phyloP scores from a whole-genome alignment of 805 yeast genomes.

The Blastobotrys parvus region DNA sequence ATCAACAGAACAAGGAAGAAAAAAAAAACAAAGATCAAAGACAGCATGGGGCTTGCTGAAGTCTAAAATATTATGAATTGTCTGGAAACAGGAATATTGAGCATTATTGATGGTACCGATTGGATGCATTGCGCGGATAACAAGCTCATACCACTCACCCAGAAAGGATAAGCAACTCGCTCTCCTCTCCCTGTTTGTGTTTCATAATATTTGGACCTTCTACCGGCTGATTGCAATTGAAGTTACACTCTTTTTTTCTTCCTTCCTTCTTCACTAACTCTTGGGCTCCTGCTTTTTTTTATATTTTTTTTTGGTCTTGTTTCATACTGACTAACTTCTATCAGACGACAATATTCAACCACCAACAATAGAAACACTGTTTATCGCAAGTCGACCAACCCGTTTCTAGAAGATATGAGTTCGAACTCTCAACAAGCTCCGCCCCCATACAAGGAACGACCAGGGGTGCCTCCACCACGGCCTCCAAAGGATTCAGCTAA shows the following conservation, averaged over 20 bases:
- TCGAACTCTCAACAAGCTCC: slow-evolving; percentile 3
- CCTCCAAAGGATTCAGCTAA: neutral
- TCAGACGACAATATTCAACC: slow-evolving; percentile 7
- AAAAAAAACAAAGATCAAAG: too few relatives aligned
- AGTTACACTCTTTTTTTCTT: neutral
- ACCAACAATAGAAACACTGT: slow-evolving; percentile 9
- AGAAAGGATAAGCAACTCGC: neutral
- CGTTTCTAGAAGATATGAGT: slow-evolving; percentile 16
- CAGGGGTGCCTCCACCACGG: slow-evolving; percentile 2
- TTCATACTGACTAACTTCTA: neutral
- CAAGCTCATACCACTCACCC: neutral
- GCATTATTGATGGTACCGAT: too few relatives aligned
- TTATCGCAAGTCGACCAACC: slow-evolving; percentile 18
- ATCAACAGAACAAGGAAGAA: too few relatives aligned
- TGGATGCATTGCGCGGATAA: too few relatives aligned
- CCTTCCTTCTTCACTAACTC: neutral
- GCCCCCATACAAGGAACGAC: slow-evolving; percentile 6
- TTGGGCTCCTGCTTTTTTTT: neutral
- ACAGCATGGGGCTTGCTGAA: too few relatives aligned
- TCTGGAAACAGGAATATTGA: too few relatives aligned
- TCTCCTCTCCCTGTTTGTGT: neutral
- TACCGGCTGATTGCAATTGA: too few relatives aligned
- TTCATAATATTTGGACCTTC: neutral
- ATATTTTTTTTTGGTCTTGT: neutral
- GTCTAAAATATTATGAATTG: too few relatives aligned